These are phyloP conservation scores for Fagus crenata DNA, from an alignment of 306 rosid genomes.

Conservation along the genomic window DNA sequence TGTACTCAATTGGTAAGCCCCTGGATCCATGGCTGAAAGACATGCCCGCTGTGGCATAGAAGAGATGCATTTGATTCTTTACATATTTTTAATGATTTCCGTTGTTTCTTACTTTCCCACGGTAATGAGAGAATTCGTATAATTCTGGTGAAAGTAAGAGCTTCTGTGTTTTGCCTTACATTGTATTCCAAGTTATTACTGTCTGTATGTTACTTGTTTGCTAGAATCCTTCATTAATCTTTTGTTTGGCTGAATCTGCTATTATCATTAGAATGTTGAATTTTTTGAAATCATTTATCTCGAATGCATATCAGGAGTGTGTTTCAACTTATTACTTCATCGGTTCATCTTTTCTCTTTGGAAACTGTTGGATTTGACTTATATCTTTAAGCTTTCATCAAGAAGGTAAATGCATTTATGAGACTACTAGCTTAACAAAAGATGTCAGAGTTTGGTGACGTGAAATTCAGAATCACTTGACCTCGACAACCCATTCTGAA, in stretches of 20 bases:
- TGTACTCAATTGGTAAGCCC: constrained; percentile 88
- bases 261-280: constrained; percentile 28
- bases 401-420: no score
- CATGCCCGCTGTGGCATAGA: constrained; percentile 85
- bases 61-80: constrained; percentile 46
- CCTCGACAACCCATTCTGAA: no score
- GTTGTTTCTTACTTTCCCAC: constrained; percentile 35
- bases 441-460: no score
- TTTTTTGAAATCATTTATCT: constrained; percentile 21
- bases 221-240: constrained; percentile 35
- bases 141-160: constrained; percentile 48
- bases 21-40: constrained; percentile 89
- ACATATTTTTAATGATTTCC: constrained; percentile 29
- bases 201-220: constrained; percentile 36
- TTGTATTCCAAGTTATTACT: constrained; percentile 36
- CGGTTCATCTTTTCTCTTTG: not conserved
- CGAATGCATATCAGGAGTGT: not conserved
- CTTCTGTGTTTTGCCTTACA: constrained; percentile 42
- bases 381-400: not conserved
- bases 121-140: constrained; percentile 39
- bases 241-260: constrained; percentile 35
- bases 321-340: not conserved
- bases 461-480: no score
- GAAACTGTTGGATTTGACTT: not conserved
- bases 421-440: no score